Evolutionary conservation across 345 rosid species (phyloP), one percentile per base, ranked within the genome.

Genomic region (Erodium maritimum): DNA sequence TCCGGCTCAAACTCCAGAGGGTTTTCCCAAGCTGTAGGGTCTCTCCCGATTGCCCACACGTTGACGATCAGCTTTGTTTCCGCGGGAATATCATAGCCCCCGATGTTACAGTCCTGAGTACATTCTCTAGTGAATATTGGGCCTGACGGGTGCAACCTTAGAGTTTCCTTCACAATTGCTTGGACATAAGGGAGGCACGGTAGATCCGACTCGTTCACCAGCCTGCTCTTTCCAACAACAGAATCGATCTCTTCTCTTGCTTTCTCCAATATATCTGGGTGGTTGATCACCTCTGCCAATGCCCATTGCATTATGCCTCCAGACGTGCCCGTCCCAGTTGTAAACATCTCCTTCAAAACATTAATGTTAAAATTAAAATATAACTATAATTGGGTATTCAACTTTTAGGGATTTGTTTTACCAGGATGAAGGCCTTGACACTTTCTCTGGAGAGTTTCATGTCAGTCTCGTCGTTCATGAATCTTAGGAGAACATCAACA

Each of bases 281-380:
- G 61, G 61, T 57, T 57, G n/a, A 64, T 64, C 20, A 64, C 61
- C 48, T 57, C 52, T 10, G 62, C 67, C 0, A 57, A 21, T 4
- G 56, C 62, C 67, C 67, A 50, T 21, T 50, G 56, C 1, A 17
- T 57, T 14, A 29, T 37, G 11, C 60, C 61, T 16, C 59, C 50
- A 5, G 61, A 10, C 25, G 34, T 48, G 42, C 54, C 59, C 18
- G 65, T 34, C 57, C 59, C 59, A 0, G 59, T 22, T 14, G 51
- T 64, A 46, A 57, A 57, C 22, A 50, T 56, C 56, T 64, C 52
- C 62, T 57, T 16, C 21, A 22, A 21, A 56, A 54, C n/a, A n/a
- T n/a, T n/a, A n/a, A n/a, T n/a, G n/a, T n/a, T n/a, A n/a, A n/a
- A n/a, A n/a, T n/a, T n/a, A n/a, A n/a, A n/a, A n/a, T n/a, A n/a